phyloP scores from a whole-genome alignment of 2,329 filamentous ascomycete species.

The Colletotrichum australisinense region DNA sequence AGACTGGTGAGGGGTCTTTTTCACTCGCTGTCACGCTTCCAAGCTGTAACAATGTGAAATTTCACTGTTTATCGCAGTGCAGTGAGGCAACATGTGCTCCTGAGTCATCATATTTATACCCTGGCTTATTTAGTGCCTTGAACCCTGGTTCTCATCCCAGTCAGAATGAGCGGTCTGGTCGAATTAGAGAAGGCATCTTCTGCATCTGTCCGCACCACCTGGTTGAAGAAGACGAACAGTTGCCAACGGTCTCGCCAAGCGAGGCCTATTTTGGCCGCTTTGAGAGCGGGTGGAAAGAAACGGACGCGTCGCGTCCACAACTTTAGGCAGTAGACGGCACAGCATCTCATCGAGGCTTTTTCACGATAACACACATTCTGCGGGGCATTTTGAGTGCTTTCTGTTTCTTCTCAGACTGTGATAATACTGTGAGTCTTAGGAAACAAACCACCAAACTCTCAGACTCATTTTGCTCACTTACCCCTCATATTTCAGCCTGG shows the following conservation, averaged over 20 bases:
- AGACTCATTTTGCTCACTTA: neutral
- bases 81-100: neutral
- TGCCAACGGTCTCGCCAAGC: neutral
- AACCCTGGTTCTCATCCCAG: constrained; percentile 1
- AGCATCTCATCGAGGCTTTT: neutral
- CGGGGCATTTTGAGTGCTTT: neutral
- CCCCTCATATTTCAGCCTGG: neutral
- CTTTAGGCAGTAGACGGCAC: constrained; percentile 1
- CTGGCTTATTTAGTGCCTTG: neutral
- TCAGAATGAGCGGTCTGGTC: neutral
- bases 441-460: neutral
- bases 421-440: neutral
- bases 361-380: neutral
- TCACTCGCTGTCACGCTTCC: neutral
- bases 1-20: neutral
- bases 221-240: constrained; percentile 5
- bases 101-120: constrained; percentile 1
- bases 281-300: constrained; percentile 13
- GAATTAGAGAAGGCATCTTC: constrained; percentile 5
- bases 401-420: neutral
- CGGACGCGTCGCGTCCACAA: constrained; percentile 30
- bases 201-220: constrained; percentile 26
- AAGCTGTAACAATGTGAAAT: neutral
- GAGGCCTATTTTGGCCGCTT: neutral
- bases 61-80: neutral